phyloP scores from a whole-genome alignment of 768 basidiomycete genomes.

The Boletus huronensis region DNA sequence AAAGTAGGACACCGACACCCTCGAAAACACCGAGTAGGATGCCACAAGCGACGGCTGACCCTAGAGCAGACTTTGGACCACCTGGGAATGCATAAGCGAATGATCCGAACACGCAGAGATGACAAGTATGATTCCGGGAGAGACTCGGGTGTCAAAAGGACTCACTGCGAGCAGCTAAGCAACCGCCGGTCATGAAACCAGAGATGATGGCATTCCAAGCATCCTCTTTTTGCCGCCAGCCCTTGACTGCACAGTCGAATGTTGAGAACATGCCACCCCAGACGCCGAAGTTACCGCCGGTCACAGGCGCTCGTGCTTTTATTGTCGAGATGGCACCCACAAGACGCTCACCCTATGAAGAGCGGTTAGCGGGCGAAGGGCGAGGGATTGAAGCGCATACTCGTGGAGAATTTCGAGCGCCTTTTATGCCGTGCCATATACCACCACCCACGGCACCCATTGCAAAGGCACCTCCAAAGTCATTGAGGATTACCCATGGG shows the following conservation, averaged over 20 bases:
- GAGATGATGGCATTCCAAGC: constrained; percentile 99
- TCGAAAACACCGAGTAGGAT: constrained; percentile 93
- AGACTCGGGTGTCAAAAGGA: constrained; percentile 17
- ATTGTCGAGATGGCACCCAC: constrained; percentile 93
- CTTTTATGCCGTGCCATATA: constrained; percentile 99
- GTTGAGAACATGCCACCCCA: constrained; percentile 99
- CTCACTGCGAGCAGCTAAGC: constrained; percentile 89
- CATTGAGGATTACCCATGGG: constrained; percentile 98
- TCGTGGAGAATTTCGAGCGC: constrained; percentile 92
- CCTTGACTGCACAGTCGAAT: constrained; percentile 98
- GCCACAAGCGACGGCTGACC: constrained; percentile 94
- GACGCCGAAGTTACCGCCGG: constrained; percentile 94
- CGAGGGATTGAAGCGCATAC: constrained; percentile 42
- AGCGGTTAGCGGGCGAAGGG: not conserved
- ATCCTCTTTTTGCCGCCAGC: constrained; percentile 94
- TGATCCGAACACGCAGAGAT: not conserved
- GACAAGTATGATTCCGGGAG: not conserved
- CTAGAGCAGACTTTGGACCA: constrained; percentile 86
- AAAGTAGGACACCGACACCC: constrained; percentile 91
- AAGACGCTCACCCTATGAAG: constrained; percentile 82
- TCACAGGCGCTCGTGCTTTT: constrained; percentile 97
- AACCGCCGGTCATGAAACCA: constrained; percentile 98
- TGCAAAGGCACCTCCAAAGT: constrained; percentile 95
- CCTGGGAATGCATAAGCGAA: constrained; percentile 44
- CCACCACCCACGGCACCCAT: constrained; percentile 98